Conservation (phyloP, 345 rosid species). For the Rhizophora mangle region DNA sequence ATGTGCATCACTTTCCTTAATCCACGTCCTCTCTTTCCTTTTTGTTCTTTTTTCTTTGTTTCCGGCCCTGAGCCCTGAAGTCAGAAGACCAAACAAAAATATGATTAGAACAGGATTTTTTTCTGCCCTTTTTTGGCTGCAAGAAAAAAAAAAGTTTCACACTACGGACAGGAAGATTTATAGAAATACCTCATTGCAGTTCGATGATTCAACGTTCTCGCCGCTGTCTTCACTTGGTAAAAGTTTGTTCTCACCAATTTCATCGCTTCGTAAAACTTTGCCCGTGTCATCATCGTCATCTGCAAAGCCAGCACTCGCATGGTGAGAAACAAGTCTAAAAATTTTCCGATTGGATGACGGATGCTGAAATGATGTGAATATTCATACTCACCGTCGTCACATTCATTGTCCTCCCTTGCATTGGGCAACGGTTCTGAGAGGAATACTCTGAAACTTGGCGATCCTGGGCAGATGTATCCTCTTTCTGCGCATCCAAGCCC, state of each 20-base stretch:
- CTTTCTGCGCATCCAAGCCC: not conserved
- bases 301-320: not conserved
- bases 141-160: not conserved
- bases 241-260: not conserved
- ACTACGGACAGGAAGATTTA: not conserved
- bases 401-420: slow-evolving; percentile 2
- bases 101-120: not conserved
- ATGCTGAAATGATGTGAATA: not conserved
- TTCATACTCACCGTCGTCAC: slow-evolving; percentile 12
- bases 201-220: not conserved
- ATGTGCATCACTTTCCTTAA: slow-evolving; percentile 17
- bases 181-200: slow-evolving; percentile 1
- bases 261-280: not conserved
- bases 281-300: not conserved
- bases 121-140: not conserved
- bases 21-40: slow-evolving; percentile 13
- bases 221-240: not conserved
- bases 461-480: slow-evolving; percentile 10
- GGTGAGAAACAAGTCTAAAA: not conserved
- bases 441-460: slow-evolving; percentile 40
- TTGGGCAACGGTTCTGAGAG: slow-evolving; percentile 9
- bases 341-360: not conserved
- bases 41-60: slow-evolving; percentile 4
- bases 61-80: slow-evolving; percentile 11
- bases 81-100: not conserved